Evolutionary conservation across 768 basidiomycete species (phyloP).

Genomic region (Trametes coccinea): DNA sequence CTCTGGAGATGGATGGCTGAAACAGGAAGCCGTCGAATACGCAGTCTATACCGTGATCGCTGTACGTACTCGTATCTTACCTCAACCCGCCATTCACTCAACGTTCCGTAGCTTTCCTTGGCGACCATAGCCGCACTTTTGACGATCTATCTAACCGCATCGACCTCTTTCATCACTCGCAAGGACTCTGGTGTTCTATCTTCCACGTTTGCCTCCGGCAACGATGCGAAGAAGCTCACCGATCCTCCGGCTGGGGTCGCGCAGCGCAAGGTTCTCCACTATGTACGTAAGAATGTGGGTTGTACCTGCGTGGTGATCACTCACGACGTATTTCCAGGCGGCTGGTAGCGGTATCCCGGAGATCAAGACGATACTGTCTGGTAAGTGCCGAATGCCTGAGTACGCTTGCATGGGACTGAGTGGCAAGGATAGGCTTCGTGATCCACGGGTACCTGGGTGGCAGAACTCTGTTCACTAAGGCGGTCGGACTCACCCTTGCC

Average conservation of each 20-base stretch:
- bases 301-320: background rate
- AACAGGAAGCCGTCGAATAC: slow-evolving; percentile 60
- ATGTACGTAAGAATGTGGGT: slow-evolving; percentile 49
- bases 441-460: slow-evolving; percentile 96
- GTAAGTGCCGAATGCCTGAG: slow-evolving; percentile 37
- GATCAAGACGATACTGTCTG: slow-evolving; percentile 91
- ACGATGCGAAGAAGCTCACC: slow-evolving; percentile 26
- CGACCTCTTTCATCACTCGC: slow-evolving; percentile 82
- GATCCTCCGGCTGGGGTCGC: slow-evolving; percentile 24
- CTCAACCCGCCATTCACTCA: background rate
- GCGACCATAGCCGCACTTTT: slow-evolving; percentile 75
- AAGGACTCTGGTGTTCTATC: slow-evolving; percentile 82
- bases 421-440: slow-evolving; percentile 68
- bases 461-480: slow-evolving; percentile 86
- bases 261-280: slow-evolving; percentile 77
- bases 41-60: slow-evolving; percentile 72
- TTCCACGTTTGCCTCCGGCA: slow-evolving; percentile 40
- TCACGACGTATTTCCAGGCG: slow-evolving; percentile 48
- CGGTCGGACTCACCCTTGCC: slow-evolving; percentile 83
- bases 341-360: slow-evolving; percentile 97
- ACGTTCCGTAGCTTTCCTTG: slow-evolving; percentile 56
- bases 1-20: slow-evolving; percentile 33
- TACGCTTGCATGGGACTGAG: slow-evolving; percentile 2
- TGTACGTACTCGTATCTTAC: slow-evolving; percentile 48
- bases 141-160: slow-evolving; percentile 85